Evolutionary conservation across 495 filamentous ascomycete genomes (phyloP).

Genomic region (Aspergillus wentii): DNA sequence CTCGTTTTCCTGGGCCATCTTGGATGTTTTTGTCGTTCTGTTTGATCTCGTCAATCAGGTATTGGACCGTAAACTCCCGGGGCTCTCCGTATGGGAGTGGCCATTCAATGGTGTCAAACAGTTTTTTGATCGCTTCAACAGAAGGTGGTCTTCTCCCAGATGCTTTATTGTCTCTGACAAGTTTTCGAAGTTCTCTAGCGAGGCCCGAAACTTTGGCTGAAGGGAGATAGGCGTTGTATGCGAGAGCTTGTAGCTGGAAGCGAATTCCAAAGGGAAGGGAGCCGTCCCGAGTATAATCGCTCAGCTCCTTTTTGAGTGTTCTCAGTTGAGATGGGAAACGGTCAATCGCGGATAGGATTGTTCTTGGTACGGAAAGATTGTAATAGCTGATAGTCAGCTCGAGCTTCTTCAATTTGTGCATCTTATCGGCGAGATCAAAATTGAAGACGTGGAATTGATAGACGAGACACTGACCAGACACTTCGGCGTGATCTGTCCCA

Average conservation of each 20-base stretch:
- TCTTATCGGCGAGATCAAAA: background rate
- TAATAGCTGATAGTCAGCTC: constrained; percentile 2
- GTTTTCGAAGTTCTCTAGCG: background rate
- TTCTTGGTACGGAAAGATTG: background rate
- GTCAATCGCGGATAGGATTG: background rate
- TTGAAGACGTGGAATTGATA: constrained; percentile 15
- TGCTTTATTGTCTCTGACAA: background rate
- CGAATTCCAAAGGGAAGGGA: constrained; percentile 29
- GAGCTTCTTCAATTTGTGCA: constrained; percentile 8
- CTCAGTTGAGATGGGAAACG: constrained; percentile 2
- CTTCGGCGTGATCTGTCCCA: constrained; percentile 4
- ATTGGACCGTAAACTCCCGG: constrained; percentile 5
- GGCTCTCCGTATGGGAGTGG: constrained; percentile 12
- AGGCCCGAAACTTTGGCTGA: constrained; percentile 18
- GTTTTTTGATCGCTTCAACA: constrained; percentile 8
- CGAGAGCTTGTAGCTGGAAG: constrained; percentile 34
- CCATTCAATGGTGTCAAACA: constrained; percentile 16
- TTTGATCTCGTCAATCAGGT: constrained; percentile 2
- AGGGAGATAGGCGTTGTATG: constrained; percentile 27
- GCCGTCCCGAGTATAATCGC: constrained; percentile 5
- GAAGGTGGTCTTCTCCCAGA: constrained; percentile 6
- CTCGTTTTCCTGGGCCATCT: constrained; percentile 1
- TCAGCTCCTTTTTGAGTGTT: constrained; percentile 2
- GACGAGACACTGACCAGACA: constrained; percentile 23
- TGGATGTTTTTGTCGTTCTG: constrained; percentile 9